Percentiles rank a stretch among this genome's conserved stretches.
Evolutionary conservation across 116 monocot genomes (phyloP).

Genomic region (Papilionanthe hybrid): DNA sequence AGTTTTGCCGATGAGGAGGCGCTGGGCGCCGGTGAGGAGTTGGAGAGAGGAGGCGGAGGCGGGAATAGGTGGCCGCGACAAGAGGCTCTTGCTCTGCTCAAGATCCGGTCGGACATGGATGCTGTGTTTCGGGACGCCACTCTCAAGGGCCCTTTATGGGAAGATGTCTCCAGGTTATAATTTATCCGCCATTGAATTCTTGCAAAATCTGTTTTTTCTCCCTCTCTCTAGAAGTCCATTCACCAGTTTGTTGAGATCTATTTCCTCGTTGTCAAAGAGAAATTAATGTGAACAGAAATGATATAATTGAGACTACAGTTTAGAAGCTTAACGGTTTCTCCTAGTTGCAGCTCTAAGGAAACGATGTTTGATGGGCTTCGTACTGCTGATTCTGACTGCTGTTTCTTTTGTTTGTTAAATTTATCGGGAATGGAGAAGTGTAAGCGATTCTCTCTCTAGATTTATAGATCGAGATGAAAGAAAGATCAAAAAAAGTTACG

Average conservation of each 20-base stretch:
- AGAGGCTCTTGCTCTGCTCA: slow-evolving; percentile 77
- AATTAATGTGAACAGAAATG: neutral
- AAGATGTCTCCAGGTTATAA: slow-evolving; percentile 43
- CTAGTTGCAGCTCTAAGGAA: neutral
- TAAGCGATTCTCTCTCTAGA: neutral
- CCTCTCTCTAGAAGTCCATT: neutral
- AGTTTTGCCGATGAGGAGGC: slow-evolving; percentile 16
- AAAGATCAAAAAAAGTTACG: too few relatives aligned
- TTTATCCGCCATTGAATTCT: neutral
- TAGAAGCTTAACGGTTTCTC: neutral
- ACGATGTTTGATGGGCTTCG: slow-evolving; percentile 25
- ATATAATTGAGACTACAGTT: neutral
- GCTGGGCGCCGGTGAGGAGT: slow-evolving; percentile 40
- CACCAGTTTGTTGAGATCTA: neutral
- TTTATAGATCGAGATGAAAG: neutral
- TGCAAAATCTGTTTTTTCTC: neutral
- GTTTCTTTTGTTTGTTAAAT: neutral
- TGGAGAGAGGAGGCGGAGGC: slow-evolving; percentile 17
- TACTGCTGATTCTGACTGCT: slow-evolving; percentile 37
- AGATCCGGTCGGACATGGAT: slow-evolving; percentile 61
- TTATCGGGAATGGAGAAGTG: neutral
- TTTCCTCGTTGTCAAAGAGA: neutral
- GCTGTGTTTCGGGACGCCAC: slow-evolving; percentile 41
- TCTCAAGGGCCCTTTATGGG: slow-evolving; percentile 48
- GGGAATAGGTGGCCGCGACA: slow-evolving; percentile 81